Percentiles rank a stretch among this genome's conserved stretches.
These are phyloP conservation scores for Fusarium tanahbumbuense DNA, from an alignment of 2,329 filamentous ascomycete genomes.

Conservation along the genomic window DNA sequence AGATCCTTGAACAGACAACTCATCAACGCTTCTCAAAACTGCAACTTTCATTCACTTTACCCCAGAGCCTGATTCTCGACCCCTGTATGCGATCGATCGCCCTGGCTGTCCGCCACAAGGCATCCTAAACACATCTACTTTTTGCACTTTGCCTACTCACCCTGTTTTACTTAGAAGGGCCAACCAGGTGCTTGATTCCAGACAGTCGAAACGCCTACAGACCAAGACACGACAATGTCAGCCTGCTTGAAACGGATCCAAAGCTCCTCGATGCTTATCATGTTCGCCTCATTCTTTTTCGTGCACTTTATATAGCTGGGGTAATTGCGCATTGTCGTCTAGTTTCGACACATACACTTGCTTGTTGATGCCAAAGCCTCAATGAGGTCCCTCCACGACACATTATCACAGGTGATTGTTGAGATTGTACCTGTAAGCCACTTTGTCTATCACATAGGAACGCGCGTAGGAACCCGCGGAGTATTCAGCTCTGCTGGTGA, in stretches of 20 bases:
- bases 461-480: not conserved
- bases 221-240: slow-evolving; percentile 5
- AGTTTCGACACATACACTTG: not conserved
- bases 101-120: slow-evolving; percentile 25
- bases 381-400: not conserved
- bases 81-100: slow-evolving; percentile 22
- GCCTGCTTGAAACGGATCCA: not conserved
- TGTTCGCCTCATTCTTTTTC: slow-evolving; percentile 19
- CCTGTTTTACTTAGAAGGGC: slow-evolving; percentile 11
- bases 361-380: not conserved
- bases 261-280: not conserved
- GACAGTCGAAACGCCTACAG: slow-evolving; percentile 15
- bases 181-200: slow-evolving; percentile 5
- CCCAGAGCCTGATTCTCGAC: not conserved
- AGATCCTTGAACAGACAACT: slow-evolving; percentile 9
- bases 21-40: not conserved
- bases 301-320: slow-evolving; percentile 8
- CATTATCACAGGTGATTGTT: not conserved
- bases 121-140: slow-evolving; percentile 12
- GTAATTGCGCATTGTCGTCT: not conserved
- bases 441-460: not conserved
- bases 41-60: slow-evolving; percentile 5
- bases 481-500: not conserved
- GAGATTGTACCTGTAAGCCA: slow-evolving; percentile 11
- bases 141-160: slow-evolving; percentile 3